Evolutionary conservation across 2,329 filamentous ascomycete genomes (phyloP), one percentile per base, ranked within the genome.

Genomic region (Cladorrhinum sp.): DNA sequence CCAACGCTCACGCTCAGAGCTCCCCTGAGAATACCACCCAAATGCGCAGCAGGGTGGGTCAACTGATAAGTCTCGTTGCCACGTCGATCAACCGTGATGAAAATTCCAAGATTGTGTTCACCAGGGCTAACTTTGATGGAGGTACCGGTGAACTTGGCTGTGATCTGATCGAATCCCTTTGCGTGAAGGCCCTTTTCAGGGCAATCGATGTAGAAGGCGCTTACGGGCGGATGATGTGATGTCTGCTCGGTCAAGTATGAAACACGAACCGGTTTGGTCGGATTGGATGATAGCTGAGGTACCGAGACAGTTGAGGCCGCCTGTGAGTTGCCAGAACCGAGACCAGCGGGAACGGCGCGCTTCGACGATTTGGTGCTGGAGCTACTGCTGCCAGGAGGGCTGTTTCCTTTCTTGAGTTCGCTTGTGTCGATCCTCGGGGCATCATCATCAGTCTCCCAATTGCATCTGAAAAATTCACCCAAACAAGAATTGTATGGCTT

Each of bases 401-500:
- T 74, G 39, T 70, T 71, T 30, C 67, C 70, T n/a, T 69, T 72
- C 58, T 72, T 74, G 18, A 83, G 72, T 12, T 73, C 74, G 51
- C 74, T 74, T 30, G 82, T 85, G 62, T 79, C 72, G 72, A 92
- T 88, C 61, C 81, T 81, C 1, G 90, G 89, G 7, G 87, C 85
- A 66, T 87, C 87, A 71, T 94, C 89, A 72, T 92, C 87, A 18
- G 96, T 88, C 72, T 97, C 91, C 94, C 94, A 99, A 73, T 94
- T 96, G 75, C 95, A 98, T 85, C 92, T 85, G 79, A 99, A 99
- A 78, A 99, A 99, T 79, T 99, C 95, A 66, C 95, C 95, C 55
- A 99, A 78, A 36, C 92, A 93, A 53, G 93, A 97, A 77, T 99
- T 99, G 79, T 99, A 99, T 10, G 95, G 95, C 77, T 99, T 99